Conservation (phyloP, 129 eudicot species). For the Chrysanthemum lavandulifolium region DNA sequence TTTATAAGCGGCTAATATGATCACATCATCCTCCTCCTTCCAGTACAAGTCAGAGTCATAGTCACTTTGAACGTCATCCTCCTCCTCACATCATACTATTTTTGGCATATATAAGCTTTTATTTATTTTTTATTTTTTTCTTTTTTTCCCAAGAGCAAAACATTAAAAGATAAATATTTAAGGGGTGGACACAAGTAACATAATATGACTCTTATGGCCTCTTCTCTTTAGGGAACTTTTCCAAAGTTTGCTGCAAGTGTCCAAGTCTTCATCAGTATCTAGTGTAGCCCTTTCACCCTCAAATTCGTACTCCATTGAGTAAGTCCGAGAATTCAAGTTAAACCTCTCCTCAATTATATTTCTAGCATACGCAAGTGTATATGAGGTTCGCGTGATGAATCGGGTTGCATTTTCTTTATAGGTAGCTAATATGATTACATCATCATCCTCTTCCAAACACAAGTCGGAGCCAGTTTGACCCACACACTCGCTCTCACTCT, state of each 20-base stretch:
- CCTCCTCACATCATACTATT: too few relatives aligned
- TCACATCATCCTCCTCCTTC: not conserved
- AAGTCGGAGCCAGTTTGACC: not conserved
- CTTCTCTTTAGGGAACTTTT: not conserved
- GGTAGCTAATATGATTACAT: not conserved
- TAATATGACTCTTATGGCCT: too few relatives aligned
- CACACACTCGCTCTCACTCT: not conserved
- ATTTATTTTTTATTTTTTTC: too few relatives aligned
- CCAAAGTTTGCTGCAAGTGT: not conserved
- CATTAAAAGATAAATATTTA: too few relatives aligned
- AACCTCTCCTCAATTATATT: not conserved
- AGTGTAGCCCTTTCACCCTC: not conserved
- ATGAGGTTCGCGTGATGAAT: not conserved
- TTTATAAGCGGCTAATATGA: not conserved
- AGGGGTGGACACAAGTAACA: too few relatives aligned
- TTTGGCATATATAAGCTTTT: too few relatives aligned
- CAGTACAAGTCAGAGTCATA: not conserved
- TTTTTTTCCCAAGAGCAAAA: too few relatives aligned
- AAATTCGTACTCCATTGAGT: constrained; percentile 1
- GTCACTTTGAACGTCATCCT: not conserved
- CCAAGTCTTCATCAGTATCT: not conserved
- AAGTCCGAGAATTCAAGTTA: not conserved
- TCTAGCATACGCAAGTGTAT: not conserved
- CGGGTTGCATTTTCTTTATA: not conserved
- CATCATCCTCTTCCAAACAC: not conserved